phyloP scores from a whole-genome alignment of 106 monocot species.

The Posidonia australis region DNA sequence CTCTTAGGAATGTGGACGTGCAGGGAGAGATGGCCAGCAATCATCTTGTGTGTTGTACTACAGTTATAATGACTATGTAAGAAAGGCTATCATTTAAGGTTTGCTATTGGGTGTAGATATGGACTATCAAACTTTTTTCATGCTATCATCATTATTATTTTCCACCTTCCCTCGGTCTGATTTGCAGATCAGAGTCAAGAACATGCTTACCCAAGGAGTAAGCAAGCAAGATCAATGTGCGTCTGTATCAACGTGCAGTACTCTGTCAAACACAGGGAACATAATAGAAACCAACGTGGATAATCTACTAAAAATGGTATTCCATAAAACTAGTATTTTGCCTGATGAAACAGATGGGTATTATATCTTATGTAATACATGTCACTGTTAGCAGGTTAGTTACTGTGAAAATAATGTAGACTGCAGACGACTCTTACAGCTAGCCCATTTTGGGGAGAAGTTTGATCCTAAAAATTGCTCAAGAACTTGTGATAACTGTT shows the following conservation, averaged over 20 bases:
- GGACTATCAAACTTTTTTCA: neutral
- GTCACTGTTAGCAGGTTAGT: conserved; percentile 45
- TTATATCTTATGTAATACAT: neutral
- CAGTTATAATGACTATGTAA: conserved; percentile 90
- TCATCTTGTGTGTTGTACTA: conserved; percentile 88
- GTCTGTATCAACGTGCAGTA: conserved; percentile 24
- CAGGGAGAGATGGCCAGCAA: conserved; percentile 86
- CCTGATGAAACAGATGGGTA: neutral
- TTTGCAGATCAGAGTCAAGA: conserved; percentile 75
- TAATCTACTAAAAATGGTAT: conserved; percentile 82
- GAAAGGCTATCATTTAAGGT: conserved; percentile 4
- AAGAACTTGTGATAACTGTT: conserved; percentile 91
- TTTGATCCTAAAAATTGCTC: conserved; percentile 66
- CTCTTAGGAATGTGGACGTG: conserved; percentile 88
- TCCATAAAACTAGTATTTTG: neutral
- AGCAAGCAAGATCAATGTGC: conserved; percentile 47
- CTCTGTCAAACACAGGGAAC: conserved; percentile 24
- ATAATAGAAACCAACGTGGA: conserved; percentile 70
- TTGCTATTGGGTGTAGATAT: neutral
- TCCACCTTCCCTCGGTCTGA: neutral
- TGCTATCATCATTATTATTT: neutral
- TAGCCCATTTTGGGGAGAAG: conserved; percentile 93
- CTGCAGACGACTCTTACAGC: conserved; percentile 77
- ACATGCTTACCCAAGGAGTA: conserved; percentile 80
- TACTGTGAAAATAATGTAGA: conserved; percentile 96